Conservation (phyloP, 1,284 basidiomycete species). For the Rugosomyces carneus region DNA sequence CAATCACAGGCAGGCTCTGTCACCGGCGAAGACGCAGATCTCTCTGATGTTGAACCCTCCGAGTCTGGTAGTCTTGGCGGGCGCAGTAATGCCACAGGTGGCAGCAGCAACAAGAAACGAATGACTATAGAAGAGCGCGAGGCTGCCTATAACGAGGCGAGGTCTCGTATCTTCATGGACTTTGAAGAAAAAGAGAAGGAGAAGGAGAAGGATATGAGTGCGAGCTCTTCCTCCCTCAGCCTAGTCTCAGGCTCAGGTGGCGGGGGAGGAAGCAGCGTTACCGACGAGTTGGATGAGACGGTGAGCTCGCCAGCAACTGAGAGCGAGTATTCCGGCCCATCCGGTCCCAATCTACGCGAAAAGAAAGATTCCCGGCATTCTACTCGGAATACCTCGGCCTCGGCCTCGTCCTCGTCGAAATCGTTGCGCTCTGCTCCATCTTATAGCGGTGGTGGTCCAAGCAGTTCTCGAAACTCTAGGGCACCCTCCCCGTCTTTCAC, state of each 20-base stretch:
- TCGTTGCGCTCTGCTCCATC: conserved; percentile 47
- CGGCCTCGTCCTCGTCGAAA: conserved; percentile 49
- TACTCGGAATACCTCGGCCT: conserved; percentile 37
- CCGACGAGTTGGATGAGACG: conserved; percentile 59
- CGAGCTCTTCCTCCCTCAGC: conserved; percentile 68
- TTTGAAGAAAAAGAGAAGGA: conserved; percentile 70
- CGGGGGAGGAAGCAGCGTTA: conserved; percentile 50
- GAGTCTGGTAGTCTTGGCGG: conserved; percentile 71
- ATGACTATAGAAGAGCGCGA: conserved; percentile 77
- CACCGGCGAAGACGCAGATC: conserved; percentile 64
- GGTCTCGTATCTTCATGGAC: conserved; percentile 75
- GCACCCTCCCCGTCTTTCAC: conserved; percentile 70
- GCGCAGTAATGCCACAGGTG: conserved; percentile 52
- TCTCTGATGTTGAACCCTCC: conserved; percentile 71
- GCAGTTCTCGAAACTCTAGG: conserved; percentile 60
- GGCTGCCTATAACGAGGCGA: conserved; percentile 77
- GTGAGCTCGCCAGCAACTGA: conserved; percentile 67
- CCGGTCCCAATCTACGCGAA: conserved; percentile 38
- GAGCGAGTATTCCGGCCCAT: conserved; percentile 70
- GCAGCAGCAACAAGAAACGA: conserved; percentile 53
- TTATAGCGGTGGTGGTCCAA: conserved; percentile 47
- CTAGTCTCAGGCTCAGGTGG: conserved; percentile 58
- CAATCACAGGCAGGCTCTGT: conserved; percentile 62
- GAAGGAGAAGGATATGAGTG: conserved; percentile 69
- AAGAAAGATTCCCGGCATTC: conserved; percentile 41